Conservation (phyloP, 192 early-diverging fungal species). For the Entrophospora sp. region DNA sequence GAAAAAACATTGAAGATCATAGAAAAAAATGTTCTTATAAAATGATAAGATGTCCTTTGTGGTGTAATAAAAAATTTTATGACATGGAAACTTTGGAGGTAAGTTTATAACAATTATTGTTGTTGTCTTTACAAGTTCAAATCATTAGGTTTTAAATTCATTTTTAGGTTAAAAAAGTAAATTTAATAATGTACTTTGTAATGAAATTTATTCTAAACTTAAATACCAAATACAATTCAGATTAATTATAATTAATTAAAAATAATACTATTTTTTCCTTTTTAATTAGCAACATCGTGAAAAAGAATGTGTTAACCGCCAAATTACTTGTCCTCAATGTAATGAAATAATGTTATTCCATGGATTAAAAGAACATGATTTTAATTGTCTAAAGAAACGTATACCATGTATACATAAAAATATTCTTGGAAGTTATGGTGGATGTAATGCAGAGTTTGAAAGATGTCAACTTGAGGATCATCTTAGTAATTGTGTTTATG, state of each 20-base stretch:
- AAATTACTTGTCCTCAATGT: not conserved
- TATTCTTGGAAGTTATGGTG: conserved; percentile 21
- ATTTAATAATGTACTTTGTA: no score
- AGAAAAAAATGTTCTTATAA: conserved; percentile 8
- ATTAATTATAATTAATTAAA: no score
- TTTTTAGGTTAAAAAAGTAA: no score
- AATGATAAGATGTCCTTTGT: conserved; percentile 17
- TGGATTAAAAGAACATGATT: conserved; percentile 16
- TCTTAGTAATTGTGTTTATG: conserved; percentile 18
- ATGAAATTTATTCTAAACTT: no score
- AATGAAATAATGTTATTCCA: not conserved
- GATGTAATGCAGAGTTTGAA: conserved; percentile 19
- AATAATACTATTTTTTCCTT: not conserved
- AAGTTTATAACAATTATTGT: no score
- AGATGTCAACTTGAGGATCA: conserved; percentile 2
- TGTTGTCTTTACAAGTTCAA: no score
- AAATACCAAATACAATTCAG: no score
- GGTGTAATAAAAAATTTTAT: conserved; percentile 17
- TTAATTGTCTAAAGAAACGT: conserved; percentile 8
- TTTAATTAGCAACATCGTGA: not conserved
- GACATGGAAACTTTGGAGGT: not conserved
- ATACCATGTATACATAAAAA: conserved; percentile 20
- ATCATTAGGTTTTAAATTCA: no score
- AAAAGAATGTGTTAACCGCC: conserved; percentile 18
- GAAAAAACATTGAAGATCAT: conserved; percentile 17